These are phyloP conservation scores for Penicillium steckii DNA, from an alignment of 495 filamentous ascomycete species.

Conservation along the genomic window DNA sequence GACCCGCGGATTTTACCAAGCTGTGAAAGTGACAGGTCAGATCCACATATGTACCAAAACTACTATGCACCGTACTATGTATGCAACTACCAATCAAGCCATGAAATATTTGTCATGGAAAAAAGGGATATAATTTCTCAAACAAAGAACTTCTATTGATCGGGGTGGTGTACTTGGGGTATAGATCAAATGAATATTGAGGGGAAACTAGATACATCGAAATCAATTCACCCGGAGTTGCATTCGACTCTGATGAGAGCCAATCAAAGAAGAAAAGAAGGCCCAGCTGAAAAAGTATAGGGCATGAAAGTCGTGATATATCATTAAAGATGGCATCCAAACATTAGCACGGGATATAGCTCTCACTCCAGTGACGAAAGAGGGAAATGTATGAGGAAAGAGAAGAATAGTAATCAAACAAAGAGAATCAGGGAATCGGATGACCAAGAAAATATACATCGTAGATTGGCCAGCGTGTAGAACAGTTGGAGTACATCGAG, in stretches of 20 bases:
- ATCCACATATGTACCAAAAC: neutral
- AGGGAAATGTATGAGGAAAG: slow-evolving; percentile 9
- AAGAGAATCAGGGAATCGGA: neutral
- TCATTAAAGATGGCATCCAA: slow-evolving; percentile 27
- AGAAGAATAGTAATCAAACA: neutral
- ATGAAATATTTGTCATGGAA: no score
- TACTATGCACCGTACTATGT: no score
- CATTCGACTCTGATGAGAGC: slow-evolving; percentile 3
- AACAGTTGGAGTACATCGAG: slow-evolving; percentile 6
- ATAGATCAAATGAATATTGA: slow-evolving; percentile 8
- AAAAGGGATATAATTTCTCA: no score
- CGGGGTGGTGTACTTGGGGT: neutral
- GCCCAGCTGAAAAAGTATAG: slow-evolving; percentile 7
- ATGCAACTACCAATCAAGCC: neutral
- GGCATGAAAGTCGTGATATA: slow-evolving; percentile 19
- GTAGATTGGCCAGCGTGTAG: slow-evolving; percentile 11
- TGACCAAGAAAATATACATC: slow-evolving; percentile 17
- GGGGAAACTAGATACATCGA: slow-evolving; percentile 21
- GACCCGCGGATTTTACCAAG: no score
- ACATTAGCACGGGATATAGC: slow-evolving; percentile 15
- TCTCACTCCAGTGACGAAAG: slow-evolving; percentile 13
- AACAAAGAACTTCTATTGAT: slow-evolving; percentile 12
- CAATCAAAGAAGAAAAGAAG: neutral
- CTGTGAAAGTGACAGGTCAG: neutral
- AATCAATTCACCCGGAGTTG: slow-evolving; percentile 3